Base-by-base conservation (phyloP, 768 basidiomycete genomes). In the Tricholoma sp. region DNA sequence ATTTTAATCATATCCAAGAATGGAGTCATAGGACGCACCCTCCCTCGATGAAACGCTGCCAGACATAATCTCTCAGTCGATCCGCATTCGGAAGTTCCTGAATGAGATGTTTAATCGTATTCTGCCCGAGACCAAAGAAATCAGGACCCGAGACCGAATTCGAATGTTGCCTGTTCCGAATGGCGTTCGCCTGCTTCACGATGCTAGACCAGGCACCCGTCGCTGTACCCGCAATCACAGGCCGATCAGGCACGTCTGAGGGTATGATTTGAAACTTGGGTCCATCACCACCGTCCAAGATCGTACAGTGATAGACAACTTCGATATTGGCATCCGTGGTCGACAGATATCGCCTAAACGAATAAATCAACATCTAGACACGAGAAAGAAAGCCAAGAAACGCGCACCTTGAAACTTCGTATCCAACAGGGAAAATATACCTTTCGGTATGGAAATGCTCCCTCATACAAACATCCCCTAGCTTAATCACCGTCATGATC, bases 61-160 rank as follows among this genome's bases (percentile, higher is more conserved):
- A 91, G 27, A 91, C 89, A 67, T 94, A 94, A 72, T 90, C 86
- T 62, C 82, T 78, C 56, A 92, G 69, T 46, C 81, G 74, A 68
- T 86, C 82, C 12, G 91, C 86, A 57, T 83, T 82, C 5, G 86
- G 83, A 14, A 94, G 76, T 70, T 91, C 87, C 69, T 94, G 91
- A n/a, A 94, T 90, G 35, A 93, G 79, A 65, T 90, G 88, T 73
- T 92, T 93, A 75, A 94, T 91, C 4, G 88, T 88, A 66, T 92
- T 92, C 69, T 92, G 88, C 3, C 88, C 88, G 14, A 94, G 76
- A 8, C 91, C 91, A 66, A 91, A 93, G 69, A 92, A 92, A 71
- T 93, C 91, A 12, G 91, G 91, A 0, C 91, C 91, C 2, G 91
- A 93, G 12, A 94, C 89, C 5, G 88, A 90, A 69, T 92, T 92